Base-by-base conservation (phyloP, 75 land plant species). In the Larix kaempferi region DNA sequence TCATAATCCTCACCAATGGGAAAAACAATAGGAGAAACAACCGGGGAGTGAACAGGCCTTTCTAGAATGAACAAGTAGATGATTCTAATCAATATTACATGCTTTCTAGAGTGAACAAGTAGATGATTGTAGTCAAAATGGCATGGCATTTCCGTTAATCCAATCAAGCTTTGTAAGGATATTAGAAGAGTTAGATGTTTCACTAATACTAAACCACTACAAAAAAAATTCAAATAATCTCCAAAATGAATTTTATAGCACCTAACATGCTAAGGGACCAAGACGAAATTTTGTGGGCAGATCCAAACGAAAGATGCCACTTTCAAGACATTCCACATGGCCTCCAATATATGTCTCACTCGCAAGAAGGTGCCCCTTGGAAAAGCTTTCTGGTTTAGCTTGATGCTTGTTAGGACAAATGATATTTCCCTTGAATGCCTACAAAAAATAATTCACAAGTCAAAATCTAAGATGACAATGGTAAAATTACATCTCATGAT, bases 321-420 rank as follows among this genome's bases (percentile, higher is more conserved):
- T 89, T 88, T 97, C 99, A 64, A 97, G 89, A 78, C 99, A 97
- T 78, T 97, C 99, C 44, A 97, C 99, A 82, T 97, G 99, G 15
- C 99, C 99, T 61, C 99, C 99, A 26, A 97, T 95, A 64, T 97
- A 97, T 56, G 99, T 97, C 79, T 97, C 99, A 81, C 99, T 97
- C 73, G 94, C 99, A 56, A 97, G 86, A 64, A 97, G 88, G 15
- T 85, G 91, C 74, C 89, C 89, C 52, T 88, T 92, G 74, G 89
- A 87, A 74, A 95, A 95, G 78, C 89, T 92, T 74, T 92, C 99
- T 44, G 84, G 85, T 75, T 97, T 95, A 25, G 90, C 78, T 78
- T 89, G 93, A 80, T 97, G 93, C 78, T 97, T 97, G 81, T 97
- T 97, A 44, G 99, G 99, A 76, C 99, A 97, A 26, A 97, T 87